Base-by-base conservation (phyloP, 2,329 filamentous ascomycete genomes). In the Fusarium temperatum region DNA sequence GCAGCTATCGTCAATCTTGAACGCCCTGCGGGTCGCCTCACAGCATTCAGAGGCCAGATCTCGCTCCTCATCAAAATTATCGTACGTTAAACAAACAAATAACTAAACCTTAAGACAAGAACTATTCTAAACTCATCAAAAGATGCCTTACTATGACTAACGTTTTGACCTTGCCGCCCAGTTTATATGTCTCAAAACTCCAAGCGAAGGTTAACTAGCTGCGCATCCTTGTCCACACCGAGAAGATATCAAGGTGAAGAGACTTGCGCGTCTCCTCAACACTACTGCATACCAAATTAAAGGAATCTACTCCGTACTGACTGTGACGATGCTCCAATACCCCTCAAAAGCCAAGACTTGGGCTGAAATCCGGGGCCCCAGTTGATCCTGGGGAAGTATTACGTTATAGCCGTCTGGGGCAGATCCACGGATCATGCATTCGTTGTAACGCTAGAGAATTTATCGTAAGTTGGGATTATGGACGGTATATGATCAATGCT, bases 391-490 rank as follows among this genome's bases (percentile, higher is more conserved):
- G 56, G 56, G 32, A 36, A 47, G 3, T 51, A 58, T 51, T 58
- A 58, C 56, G 42, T 51, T 35, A 58, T 58, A 58, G 56, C 56
- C 56, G 42, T 51, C 56, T 58, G 42, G 56, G 55, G 56, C 32
- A 50, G 30, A 55, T 55, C 51, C 51, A 55, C 51, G 51, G 51
- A 55, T 55, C 51, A 51, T 50, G 42, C 56, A 58, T 30, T 28
- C 20, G 26, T 1, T 35, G 56, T 9, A 22, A 58, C 56, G 56
- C 56, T 58, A 58, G 56, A 51, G 56, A 51, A 38, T 58, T 51
- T 58, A 58, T 58, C 56, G 42, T 30, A 58, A 58, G 56, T 38
- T 58, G 56, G 24, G 6, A 11, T 41, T 18, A 8, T 20, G 8
- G 24, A 51, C 15, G 42, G 9, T 51, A 30, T n/a, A 58, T 30